These are phyloP conservation scores for Aspergillus unguis DNA, from an alignment of 2,329 filamentous ascomycete genomes.

Conservation along the genomic window DNA sequence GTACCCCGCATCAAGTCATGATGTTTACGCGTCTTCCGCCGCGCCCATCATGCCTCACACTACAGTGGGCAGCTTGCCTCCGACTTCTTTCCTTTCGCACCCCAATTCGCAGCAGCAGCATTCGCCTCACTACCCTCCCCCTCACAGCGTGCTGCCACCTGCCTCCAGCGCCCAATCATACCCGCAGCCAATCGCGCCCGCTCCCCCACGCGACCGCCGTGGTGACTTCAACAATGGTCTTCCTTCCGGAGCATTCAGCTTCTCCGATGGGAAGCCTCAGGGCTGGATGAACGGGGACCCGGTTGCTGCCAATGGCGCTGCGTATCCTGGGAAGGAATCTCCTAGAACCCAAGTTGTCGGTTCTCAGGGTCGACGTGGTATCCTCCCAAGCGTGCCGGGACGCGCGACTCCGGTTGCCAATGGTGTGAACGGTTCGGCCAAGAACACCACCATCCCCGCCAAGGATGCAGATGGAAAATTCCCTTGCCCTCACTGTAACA, in stretches of 20 bases:
- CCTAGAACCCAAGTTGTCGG: slow-evolving; percentile 80
- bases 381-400: slow-evolving; percentile 85
- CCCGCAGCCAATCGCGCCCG: slow-evolving; percentile 72
- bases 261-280: slow-evolving; percentile 53
- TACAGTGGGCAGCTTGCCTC: slow-evolving; percentile 41
- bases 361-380: slow-evolving; percentile 86
- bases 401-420: slow-evolving; percentile 70
- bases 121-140: slow-evolving; percentile 39
- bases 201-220: slow-evolving; percentile 54
- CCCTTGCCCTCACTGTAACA: slow-evolving; percentile 95
- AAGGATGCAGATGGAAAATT: slow-evolving; percentile 98
- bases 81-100: slow-evolving; percentile 42
- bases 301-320: slow-evolving; percentile 38
- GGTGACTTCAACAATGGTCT: slow-evolving; percentile 64
- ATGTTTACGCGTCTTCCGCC: slow-evolving; percentile 42
- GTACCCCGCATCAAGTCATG: slow-evolving; percentile 42
- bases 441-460: slow-evolving; percentile 80
- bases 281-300: slow-evolving; percentile 45
- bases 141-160: slow-evolving; percentile 61
- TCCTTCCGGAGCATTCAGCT: slow-evolving; percentile 65
- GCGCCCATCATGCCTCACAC: slow-evolving; percentile 44
- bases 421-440: slow-evolving; percentile 61
- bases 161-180: slow-evolving; percentile 65
- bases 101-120: slow-evolving; percentile 40
- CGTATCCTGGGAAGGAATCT: slow-evolving; percentile 42